Percentiles rank a stretch among this genome's conserved stretches.
These are phyloP conservation scores for Erucastrum elatum DNA, from an alignment of 345 rosid species.

Conservation along the genomic window DNA sequence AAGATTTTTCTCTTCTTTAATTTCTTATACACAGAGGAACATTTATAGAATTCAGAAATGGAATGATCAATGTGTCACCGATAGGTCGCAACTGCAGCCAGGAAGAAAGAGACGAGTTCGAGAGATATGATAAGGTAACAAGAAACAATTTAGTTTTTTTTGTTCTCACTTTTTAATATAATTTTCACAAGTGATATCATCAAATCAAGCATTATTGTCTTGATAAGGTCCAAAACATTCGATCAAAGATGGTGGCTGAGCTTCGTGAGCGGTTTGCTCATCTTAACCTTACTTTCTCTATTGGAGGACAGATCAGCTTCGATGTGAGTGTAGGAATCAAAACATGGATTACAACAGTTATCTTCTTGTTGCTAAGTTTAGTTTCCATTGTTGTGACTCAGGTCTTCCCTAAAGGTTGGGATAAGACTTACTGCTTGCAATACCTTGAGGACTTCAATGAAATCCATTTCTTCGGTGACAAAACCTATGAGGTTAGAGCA, in stretches of 20 bases:
- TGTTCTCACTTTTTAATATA: background rate
- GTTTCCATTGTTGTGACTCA: constrained; percentile 32
- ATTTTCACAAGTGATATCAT: background rate
- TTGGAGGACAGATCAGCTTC: constrained; percentile 98
- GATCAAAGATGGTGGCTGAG: constrained; percentile 77
- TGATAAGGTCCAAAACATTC: constrained; percentile 72
- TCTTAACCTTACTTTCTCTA: constrained; percentile 90
- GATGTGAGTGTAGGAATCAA: constrained; percentile 58
- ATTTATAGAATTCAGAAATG: constrained; percentile 93
- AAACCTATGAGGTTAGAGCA: constrained; percentile 81
- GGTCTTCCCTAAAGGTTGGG: constrained; percentile 99
- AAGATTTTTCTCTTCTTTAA: constrained; percentile 5
- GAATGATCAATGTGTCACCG: constrained; percentile 96
- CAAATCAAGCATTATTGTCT: constrained; percentile 25
- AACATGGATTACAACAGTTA: background rate
- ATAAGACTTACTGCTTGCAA: constrained; percentile 94
- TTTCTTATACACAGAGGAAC: constrained; percentile 65
- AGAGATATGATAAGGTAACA: constrained; percentile 84
- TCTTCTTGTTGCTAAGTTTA: background rate
- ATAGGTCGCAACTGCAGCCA: constrained; percentile 99
- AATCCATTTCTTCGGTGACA: constrained; percentile 98
- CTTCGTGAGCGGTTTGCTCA: constrained; percentile 87
- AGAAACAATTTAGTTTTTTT: background rate
- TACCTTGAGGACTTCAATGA: constrained; percentile 78
- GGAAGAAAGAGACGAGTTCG: constrained; percentile 97